Conservation (phyloP, 257 asterid genomes). For the Forsythia viridissima region DNA sequence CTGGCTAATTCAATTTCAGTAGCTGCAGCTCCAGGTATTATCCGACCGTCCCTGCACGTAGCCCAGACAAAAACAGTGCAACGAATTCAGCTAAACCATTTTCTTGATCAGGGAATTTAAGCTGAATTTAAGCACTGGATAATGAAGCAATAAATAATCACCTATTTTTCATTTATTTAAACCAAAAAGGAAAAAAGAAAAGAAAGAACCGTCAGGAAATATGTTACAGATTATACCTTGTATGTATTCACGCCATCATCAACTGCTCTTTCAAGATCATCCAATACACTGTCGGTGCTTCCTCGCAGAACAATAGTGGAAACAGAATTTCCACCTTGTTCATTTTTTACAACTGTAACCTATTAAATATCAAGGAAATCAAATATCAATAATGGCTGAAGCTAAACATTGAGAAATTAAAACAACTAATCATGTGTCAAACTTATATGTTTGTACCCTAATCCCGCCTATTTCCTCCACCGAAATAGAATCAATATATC, state of each 20-base stretch:
- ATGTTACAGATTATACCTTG: constrained; percentile 52
- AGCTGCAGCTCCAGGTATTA: constrained; percentile 98
- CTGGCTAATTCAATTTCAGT: constrained; percentile 91
- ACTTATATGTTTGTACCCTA: constrained; percentile 56
- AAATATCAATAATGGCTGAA: constrained; percentile 7
- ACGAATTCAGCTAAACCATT: constrained; percentile 10
- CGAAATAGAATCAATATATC: constrained; percentile 87
- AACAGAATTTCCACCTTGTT: constrained; percentile 94
- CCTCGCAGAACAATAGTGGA: constrained; percentile 73
- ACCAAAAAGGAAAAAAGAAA: too few species aligned
- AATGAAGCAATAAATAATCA: neutral
- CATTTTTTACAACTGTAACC: constrained; percentile 96
- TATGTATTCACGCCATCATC: constrained; percentile 89
- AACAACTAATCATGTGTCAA: constrained; percentile 14
- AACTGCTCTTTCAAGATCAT: constrained; percentile 62
- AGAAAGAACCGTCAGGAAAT: constrained; percentile 3
- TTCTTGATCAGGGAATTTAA: constrained; percentile 7
- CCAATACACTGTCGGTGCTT: constrained; percentile 61
- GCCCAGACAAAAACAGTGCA: constrained; percentile 55
- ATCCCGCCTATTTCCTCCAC: constrained; percentile 99
- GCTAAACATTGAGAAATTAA: constrained; percentile 13
- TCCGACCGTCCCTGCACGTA: constrained; percentile 97
- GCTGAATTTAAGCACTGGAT: constrained; percentile 1
- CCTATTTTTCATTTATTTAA: neutral
- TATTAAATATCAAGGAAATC: constrained; percentile 30